Conservation (phyloP, 352 stramenopile species). For the Phytophthora melonis region DNA sequence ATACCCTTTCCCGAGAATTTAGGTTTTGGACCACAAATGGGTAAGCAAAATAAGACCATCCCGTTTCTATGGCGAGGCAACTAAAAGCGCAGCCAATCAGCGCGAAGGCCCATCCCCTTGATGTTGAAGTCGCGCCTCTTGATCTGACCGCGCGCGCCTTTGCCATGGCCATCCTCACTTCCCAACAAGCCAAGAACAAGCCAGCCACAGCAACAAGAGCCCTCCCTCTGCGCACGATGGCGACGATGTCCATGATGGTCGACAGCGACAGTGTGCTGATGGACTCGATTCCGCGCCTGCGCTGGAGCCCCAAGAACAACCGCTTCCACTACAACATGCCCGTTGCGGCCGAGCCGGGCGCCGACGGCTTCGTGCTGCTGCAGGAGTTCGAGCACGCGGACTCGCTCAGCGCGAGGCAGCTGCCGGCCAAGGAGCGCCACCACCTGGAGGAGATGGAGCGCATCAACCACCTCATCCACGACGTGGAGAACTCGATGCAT, state of each 20-base stretch:
- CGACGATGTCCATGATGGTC: slow-evolving; percentile 59
- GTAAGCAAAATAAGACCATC: background rate
- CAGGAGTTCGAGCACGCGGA: slow-evolving; percentile 73
- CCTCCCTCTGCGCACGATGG: slow-evolving; percentile 27
- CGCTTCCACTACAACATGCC: slow-evolving; percentile 84
- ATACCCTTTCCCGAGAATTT: too few species aligned
- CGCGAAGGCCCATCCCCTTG: background rate
- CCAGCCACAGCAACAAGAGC: too few species aligned
- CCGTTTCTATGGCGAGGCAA: slow-evolving; percentile 16
- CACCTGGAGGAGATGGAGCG: slow-evolving; percentile 81
- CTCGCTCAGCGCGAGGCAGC: slow-evolving; percentile 46
- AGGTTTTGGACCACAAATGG: too few species aligned
- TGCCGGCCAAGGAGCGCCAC: slow-evolving; percentile 64
- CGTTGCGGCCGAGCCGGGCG: slow-evolving; percentile 65
- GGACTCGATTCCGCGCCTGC: slow-evolving; percentile 75
- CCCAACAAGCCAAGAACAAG: slow-evolving; percentile 20
- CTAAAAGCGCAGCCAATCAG: slow-evolving; percentile 48
- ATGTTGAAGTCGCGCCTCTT: slow-evolving; percentile 20
- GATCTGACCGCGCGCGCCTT: background rate
- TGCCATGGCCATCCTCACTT: slow-evolving; percentile 23
- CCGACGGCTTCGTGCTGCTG: slow-evolving; percentile 72
- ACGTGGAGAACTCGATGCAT: slow-evolving; percentile 76
- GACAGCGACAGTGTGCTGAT: slow-evolving; percentile 46
- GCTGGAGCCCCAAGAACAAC: slow-evolving; percentile 76
- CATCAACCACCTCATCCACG: slow-evolving; percentile 75